These are phyloP conservation scores for Aspergillus pseudoglaucus DNA, from an alignment of 2,329 filamentous ascomycete genomes.

Conservation along the genomic window DNA sequence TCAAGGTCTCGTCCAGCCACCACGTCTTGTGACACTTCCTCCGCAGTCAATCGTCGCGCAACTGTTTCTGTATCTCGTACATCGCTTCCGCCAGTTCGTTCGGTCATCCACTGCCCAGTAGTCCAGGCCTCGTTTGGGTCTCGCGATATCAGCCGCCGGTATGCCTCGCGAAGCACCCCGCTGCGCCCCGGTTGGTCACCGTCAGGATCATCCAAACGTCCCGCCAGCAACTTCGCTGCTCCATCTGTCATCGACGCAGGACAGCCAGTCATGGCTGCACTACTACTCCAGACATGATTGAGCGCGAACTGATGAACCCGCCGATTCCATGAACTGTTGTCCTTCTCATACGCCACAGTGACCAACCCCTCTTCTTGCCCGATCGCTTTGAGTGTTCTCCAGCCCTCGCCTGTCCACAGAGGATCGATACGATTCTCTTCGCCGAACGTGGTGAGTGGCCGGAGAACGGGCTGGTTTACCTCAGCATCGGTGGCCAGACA, in stretches of 20 bases:
- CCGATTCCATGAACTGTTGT: conserved; percentile 3
- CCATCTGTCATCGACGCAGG: conserved; percentile 24
- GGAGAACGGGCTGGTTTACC: no score
- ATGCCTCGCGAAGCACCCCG: not conserved
- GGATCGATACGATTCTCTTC: conserved; percentile 7
- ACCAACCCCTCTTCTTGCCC: conserved; percentile 21
- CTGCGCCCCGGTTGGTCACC: not conserved
- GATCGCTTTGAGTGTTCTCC: conserved; percentile 17
- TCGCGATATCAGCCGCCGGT: not conserved
- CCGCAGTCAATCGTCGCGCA: conserved; percentile 26
- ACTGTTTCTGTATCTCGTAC: conserved; percentile 62
- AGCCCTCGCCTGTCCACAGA: conserved; percentile 20
- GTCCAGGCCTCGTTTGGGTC: conserved; percentile 48
- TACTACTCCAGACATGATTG: conserved; percentile 17
- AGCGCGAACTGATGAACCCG: conserved; percentile 19
- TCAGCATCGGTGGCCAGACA: no score
- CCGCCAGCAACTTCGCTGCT: conserved; percentile 16
- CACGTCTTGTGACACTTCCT: conserved; percentile 17
- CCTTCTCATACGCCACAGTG: conserved; percentile 13
- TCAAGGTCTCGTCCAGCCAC: not conserved
- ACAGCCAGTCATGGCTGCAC: conserved; percentile 20
- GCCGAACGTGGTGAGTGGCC: no score
- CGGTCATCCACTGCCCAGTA: conserved; percentile 73
- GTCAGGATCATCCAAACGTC: not conserved
- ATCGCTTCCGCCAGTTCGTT: conserved; percentile 62